Evolutionary conservation across 139 green algal genomes (phyloP), one percentile per base, ranked within the genome.

Genomic region (Closterium sp.): DNA sequence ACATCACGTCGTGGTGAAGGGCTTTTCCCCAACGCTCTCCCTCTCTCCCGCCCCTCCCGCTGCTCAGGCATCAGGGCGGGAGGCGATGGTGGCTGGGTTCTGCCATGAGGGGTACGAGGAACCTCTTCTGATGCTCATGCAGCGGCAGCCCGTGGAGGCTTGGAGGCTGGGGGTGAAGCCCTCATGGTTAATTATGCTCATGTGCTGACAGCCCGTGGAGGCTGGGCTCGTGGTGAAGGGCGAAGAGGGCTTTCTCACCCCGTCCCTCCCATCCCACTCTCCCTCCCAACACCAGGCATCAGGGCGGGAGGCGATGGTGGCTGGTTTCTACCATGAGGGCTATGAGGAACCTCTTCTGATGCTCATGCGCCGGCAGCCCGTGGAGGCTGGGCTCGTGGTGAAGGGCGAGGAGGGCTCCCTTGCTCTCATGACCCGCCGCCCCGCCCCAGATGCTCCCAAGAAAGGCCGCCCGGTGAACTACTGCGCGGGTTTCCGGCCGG

Each of bases 121-220:
- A 31, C 84, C 89, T 23, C 38, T 92, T 1, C 84, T 92, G 64
- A 89, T 92, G 89, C 89, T 92, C 89, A 92, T 92, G 31, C 89
- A 36, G 21, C 28, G 38, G 3, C 81, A 85, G 34, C 25, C 19
- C 28, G 33, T 89, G 55, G 55, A 76, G 25, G 55, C 55, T n/a
- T n/a, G n/a, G 25, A 19, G 55, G 55, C 55, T 76, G 16, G 55
- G 23, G 55, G 55, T 76, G 55, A 76, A 76, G 55, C n/a, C n/a
- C n/a, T n/a, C n/a, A n/a, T n/a, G n/a, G n/a, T n/a, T n/a, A n/a
- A n/a, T n/a, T n/a, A n/a, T n/a, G n/a, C n/a, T n/a, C n/a, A n/a
- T n/a, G n/a, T n/a, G 84, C 16, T 38, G 83, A 16, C 64, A 83
- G 32, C 9, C 25, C 21, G 69, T 91, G 30, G 89, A 89, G 12